Evolutionary conservation across 2,329 filamentous ascomycete species (phyloP), one percentile per base, ranked within the genome.

Genomic region (Aspergillus tamarii): DNA sequence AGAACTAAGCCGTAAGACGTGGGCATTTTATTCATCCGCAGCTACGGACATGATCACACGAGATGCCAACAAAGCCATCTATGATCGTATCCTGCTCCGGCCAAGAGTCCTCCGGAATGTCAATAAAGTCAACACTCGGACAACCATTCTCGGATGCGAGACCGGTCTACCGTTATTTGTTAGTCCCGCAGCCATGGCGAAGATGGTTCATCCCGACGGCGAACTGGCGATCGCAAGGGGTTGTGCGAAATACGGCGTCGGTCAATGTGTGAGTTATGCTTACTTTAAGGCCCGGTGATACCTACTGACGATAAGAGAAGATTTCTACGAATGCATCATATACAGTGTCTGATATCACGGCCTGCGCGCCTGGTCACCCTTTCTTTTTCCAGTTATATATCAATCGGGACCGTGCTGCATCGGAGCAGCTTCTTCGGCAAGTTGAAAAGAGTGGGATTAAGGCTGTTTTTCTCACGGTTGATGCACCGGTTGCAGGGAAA

Each of bases 351-450:
- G 91, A 96, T 77, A 92, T 97, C 67, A 87, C 61, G 91, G 88
- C 87, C 63, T 88, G 91, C 0, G 71, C 77, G 4, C 84, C 87
- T 0, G 89, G 84, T 1, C 92, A 96, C 74, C 80, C 92, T 0
- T 96, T 97, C 74, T 93, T 94, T 14, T 97, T 93, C 91, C 94
- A 98, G 81, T 81, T 98, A n/a, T 97, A 97, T 79, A 91, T 97
- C 39, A 93, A 97, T 76, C 91, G 85, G 46, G 89, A 94, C 68
- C 86, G 91, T 36, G 83, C 84, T 65, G 96, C 94, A 84, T 94
- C 88, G 74, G 88, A 91, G 72, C 88, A 87, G 3, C 92, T 95
- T 85, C 82, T 96, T 56, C 84, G 16, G 83, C 60, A 85, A 92
- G 90, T 97, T 76, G 88, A 91, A 74, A 84, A 84, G 67, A 83